Evolutionary conservation across 2,329 filamentous ascomycete species (phyloP).

Genomic region (Clarireedia paspali): DNA sequence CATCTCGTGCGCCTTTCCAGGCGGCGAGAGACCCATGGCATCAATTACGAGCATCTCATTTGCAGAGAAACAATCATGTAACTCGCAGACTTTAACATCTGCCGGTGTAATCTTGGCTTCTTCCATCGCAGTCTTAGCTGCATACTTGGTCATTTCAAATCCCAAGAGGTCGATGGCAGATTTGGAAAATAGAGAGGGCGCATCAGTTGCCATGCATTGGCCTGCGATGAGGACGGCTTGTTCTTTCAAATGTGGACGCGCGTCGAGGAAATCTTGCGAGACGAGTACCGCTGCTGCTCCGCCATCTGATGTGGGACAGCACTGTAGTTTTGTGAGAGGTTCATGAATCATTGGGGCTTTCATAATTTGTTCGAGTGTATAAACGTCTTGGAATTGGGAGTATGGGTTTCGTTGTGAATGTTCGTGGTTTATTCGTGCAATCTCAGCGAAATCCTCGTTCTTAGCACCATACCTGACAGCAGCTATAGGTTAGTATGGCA

Average conservation of each 20-base stretch:
- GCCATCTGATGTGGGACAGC: constrained; percentile 92
- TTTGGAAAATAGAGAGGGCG: constrained; percentile 67
- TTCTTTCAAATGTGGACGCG: constrained; percentile 69
- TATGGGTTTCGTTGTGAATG: constrained; percentile 93
- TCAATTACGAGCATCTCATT: constrained; percentile 93
- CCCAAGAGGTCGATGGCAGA: constrained; percentile 85
- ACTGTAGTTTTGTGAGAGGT: constrained; percentile 95
- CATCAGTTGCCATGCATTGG: constrained; percentile 80
- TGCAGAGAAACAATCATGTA: constrained; percentile 94
- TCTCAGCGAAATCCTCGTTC: constrained; percentile 85
- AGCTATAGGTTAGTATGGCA: neutral
- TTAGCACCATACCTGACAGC: constrained; percentile 51
- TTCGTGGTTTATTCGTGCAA: constrained; percentile 84
- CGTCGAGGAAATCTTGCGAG: constrained; percentile 80
- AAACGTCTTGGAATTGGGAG: constrained; percentile 93
- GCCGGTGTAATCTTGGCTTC: constrained; percentile 63
- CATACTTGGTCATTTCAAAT: constrained; percentile 72
- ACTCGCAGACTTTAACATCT: constrained; percentile 78
- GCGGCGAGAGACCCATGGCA: constrained; percentile 68
- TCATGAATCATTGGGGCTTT: constrained; percentile 70
- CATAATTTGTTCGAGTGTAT: constrained; percentile 76
- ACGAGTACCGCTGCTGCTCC: constrained; percentile 83
- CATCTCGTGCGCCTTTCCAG: constrained; percentile 85
- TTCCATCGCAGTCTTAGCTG: constrained; percentile 59
- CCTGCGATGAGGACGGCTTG: constrained; percentile 87